A percentile compares a stretch with the other conserved stretches of the same genome.
Conservation (phyloP, 768 basidiomycete species). For the Mycena belliarum region DNA sequence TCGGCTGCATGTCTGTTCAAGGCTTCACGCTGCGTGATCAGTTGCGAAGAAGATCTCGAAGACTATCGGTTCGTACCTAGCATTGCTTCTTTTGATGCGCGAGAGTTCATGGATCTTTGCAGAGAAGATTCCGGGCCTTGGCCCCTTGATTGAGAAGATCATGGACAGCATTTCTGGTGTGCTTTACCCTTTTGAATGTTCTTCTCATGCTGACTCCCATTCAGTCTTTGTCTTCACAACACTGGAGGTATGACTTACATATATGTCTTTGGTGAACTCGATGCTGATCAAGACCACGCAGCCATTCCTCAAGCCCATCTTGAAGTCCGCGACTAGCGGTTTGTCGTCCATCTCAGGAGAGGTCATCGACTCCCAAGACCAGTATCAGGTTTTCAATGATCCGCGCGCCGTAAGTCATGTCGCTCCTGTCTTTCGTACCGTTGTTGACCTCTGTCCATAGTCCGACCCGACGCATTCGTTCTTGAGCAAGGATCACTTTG, state of each 20-base stretch:
- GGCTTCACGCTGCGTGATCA: no score
- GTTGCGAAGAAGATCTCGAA: constrained; percentile 79
- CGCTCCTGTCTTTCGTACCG: not conserved
- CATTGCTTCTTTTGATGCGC: no score
- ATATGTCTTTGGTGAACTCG: not conserved
- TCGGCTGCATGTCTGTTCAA: not conserved
- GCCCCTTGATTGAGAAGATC: constrained; percentile 74
- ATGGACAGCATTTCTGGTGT: constrained; percentile 68
- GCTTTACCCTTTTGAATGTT: constrained; percentile 17
- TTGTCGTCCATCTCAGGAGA: constrained; percentile 67
- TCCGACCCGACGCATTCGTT: constrained; percentile 89
- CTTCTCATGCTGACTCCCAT: not conserved
- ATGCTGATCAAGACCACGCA: constrained; percentile 27
- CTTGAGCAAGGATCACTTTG: constrained; percentile 88
- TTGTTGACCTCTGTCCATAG: constrained; percentile 34
- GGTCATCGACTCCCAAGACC: constrained; percentile 79
- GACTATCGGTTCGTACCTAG: constrained; percentile 60
- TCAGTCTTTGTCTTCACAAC: constrained; percentile 82
- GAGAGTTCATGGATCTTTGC: no score
- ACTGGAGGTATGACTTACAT: constrained; percentile 53
- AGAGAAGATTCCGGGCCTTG: constrained; percentile 86
- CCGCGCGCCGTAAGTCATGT: constrained; percentile 59
- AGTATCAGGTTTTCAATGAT: constrained; percentile 87
- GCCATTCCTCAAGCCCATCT: constrained; percentile 80
- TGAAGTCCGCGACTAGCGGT: constrained; percentile 67